Evolutionary conservation across 768 basidiomycete genomes (phyloP).

Genomic region (Wakefieldia striispora): DNA sequence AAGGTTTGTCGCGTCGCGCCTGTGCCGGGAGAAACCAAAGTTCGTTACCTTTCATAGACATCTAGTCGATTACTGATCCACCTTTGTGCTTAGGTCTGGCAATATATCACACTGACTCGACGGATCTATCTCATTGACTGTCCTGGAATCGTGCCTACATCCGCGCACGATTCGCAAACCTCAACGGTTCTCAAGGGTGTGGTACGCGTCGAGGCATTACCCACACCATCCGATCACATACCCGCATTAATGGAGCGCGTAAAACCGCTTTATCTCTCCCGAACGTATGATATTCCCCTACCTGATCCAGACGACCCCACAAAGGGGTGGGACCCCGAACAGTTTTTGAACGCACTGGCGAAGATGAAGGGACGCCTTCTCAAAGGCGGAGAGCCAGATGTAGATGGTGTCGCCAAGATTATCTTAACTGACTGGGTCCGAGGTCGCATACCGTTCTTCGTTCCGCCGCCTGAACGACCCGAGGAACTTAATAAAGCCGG

Average conservation of each 20-base stretch:
- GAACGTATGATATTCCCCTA: constrained; percentile 73
- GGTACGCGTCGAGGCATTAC: constrained; percentile 90
- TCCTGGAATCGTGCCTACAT: constrained; percentile 95
- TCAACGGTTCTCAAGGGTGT: constrained; percentile 95
- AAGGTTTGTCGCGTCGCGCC: constrained; percentile 98
- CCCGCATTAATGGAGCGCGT: constrained; percentile 84
- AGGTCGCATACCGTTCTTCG: constrained; percentile 96
- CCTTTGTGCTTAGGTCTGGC: constrained; percentile 69
- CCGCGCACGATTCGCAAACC: constrained; percentile 86
- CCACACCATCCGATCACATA: constrained; percentile 91
- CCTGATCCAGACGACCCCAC: constrained; percentile 54
- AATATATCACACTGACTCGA: constrained; percentile 96
- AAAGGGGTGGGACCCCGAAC: constrained; percentile 67
- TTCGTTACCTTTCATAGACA: constrained; percentile 16
- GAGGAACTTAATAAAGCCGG: constrained; percentile 67
- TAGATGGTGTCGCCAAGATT: constrained; percentile 92
- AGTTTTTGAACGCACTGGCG: constrained; percentile 81
- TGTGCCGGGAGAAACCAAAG: constrained; percentile 96
- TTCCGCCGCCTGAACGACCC: constrained; percentile 81
- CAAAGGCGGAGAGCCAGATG: constrained; percentile 92
- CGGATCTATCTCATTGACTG: constrained; percentile 99
- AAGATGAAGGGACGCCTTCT: constrained; percentile 88
- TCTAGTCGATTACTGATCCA: neutral
- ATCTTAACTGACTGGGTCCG: constrained; percentile 95
- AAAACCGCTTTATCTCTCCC: constrained; percentile 88